Evolutionary conservation across 108 stramenopile species (phyloP).

Genomic region (Cyclotella baltica): DNA sequence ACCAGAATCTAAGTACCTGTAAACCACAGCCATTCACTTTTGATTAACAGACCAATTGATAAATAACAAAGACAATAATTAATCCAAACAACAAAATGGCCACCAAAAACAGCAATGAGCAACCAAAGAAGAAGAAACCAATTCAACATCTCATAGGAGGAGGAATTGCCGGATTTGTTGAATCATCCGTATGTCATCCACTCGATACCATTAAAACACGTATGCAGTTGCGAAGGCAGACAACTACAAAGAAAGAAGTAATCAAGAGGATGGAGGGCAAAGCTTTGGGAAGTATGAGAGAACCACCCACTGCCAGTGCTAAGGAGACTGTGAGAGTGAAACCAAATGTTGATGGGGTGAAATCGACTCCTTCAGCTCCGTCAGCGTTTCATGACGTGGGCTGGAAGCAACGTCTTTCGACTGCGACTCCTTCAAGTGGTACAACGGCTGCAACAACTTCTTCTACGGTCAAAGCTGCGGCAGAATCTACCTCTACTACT

Average conservation of each 20-base stretch:
- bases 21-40: no score
- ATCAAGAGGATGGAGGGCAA: conserved; percentile 39
- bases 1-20: no score
- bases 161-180: conserved; percentile 93
- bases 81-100: not conserved
- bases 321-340: conserved; percentile 28
- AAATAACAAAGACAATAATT: not conserved
- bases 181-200: conserved; percentile 93
- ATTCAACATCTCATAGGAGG: conserved; percentile 90
- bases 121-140: conserved; percentile 79
- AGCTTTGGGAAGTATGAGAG: conserved; percentile 39
- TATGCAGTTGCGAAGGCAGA: conserved; percentile 90
- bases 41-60: no score
- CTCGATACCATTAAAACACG: conserved; percentile 95
- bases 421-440: not conserved
- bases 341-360: conserved; percentile 13
- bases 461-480: conserved; percentile 17
- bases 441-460: conserved; percentile 9
- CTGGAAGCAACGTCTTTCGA: conserved; percentile 42
- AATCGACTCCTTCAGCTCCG: not conserved
- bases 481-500: conserved; percentile 12
- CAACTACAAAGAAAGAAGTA: conserved; percentile 8
- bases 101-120: not conserved
- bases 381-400: conserved; percentile 40
- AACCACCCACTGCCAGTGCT: conserved; percentile 1